Evolutionary conservation across 345 rosid species (phyloP).

Genomic region (Eucalyptus sp.): DNA sequence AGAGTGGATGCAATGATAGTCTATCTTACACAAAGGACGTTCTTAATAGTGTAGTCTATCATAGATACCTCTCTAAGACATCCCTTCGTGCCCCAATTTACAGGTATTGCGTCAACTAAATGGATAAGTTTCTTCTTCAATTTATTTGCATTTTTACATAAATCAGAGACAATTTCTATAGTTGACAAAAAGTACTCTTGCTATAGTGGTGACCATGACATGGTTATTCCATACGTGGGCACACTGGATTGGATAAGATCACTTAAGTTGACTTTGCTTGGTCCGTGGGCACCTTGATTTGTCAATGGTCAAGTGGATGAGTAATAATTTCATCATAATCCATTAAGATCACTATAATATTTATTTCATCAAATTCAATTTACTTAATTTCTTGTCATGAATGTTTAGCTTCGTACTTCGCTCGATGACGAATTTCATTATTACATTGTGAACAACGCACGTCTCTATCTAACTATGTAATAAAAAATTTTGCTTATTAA

Average conservation of each 20-base stretch:
- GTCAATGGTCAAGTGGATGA: constrained; percentile 5
- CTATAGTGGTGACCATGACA: constrained; percentile 17
- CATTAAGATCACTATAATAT: neutral
- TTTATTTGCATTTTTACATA: neutral
- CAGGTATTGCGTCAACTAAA: neutral
- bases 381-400: neutral
- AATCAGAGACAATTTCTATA: neutral
- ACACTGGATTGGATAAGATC: constrained; percentile 13
- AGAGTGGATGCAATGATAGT: constrained; percentile 7
- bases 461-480: neutral
- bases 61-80: constrained; percentile 1
- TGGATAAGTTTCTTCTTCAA: neutral
- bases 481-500: neutral
- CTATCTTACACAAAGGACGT: neutral
- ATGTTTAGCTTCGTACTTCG: neutral
- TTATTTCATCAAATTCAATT: neutral
- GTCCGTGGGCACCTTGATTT: constrained; percentile 11
- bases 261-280: constrained; percentile 2
- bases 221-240: neutral
- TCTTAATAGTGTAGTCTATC: neutral
- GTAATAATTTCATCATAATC: neutral
- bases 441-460: neutral
- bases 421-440: neutral
- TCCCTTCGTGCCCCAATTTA: constrained; percentile 9
- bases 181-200: neutral